Evolutionary conservation across 805 yeast genomes (phyloP).

Genomic region (Yamadazyma paraphyllophila): DNA sequence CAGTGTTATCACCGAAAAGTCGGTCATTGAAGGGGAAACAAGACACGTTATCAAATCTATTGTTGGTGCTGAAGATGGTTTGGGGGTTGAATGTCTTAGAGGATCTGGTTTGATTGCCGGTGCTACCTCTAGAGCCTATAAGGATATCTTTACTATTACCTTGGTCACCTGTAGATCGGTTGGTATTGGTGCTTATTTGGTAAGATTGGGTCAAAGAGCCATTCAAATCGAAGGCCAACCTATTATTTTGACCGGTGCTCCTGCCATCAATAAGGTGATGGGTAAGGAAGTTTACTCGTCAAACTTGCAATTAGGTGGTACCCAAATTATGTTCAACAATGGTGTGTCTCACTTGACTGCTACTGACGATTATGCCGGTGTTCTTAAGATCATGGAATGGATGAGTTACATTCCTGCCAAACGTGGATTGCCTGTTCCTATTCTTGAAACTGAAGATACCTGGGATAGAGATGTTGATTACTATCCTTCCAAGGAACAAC

Average conservation of each 20-base stretch:
- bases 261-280: constrained; percentile 92
- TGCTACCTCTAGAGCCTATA: constrained; percentile 95
- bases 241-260: constrained; percentile 97
- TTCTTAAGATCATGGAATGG: constrained; percentile 92
- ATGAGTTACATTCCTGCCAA: constrained; percentile 90
- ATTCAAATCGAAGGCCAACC: constrained; percentile 99
- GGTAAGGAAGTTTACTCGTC: constrained; percentile 98
- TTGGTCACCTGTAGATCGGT: constrained; percentile 99
- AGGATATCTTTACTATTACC: constrained; percentile 96
- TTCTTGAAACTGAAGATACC: constrained; percentile 71
- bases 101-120: constrained; percentile 99
- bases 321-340: constrained; percentile 96
- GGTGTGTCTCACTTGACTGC: constrained; percentile 99
- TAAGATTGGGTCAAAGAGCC: constrained; percentile 97
- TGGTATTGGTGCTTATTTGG: constrained; percentile 99
- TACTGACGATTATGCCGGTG: constrained; percentile 95
- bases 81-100: constrained; percentile 97
- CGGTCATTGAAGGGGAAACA: constrained; percentile 82
- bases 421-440: constrained; percentile 88
- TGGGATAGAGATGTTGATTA: constrained; percentile 95
- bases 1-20: constrained; percentile 69
- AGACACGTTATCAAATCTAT: constrained; percentile 80
- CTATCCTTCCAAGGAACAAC: constrained; percentile 66
- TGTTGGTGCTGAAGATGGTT: constrained; percentile 91
- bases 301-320: constrained; percentile 97